These are phyloP conservation scores for Cystofilobasidium macerans DNA, from an alignment of 768 basidiomycete species.

Conservation along the genomic window DNA sequence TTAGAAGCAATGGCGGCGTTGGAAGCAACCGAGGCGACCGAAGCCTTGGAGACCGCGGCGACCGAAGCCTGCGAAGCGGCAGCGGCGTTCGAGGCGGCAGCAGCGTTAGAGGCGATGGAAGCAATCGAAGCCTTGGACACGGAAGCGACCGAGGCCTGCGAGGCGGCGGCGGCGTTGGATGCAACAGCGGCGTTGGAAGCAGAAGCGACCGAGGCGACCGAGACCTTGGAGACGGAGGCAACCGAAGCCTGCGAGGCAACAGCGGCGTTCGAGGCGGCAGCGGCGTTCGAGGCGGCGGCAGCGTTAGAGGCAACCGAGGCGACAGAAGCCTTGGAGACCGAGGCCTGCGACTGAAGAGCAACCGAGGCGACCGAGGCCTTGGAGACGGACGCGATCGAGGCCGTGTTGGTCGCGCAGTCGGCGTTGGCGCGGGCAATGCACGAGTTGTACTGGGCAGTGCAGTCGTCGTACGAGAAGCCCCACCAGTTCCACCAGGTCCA, in stretches of 20 bases:
- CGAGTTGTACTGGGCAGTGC: not conserved
- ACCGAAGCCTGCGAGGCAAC: not conserved
- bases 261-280: not conserved
- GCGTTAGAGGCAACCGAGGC: not conserved
- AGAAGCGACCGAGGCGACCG: not conserved
- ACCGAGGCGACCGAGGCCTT: not conserved
- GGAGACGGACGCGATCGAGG: not conserved
- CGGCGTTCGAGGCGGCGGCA: not conserved
- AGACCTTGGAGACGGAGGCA: not conserved
- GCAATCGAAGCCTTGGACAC: not conserved
- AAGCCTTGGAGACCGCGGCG: not conserved
- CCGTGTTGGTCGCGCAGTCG: not conserved
- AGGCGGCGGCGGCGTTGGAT: not conserved
- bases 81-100: not conserved
- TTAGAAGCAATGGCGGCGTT: not conserved
- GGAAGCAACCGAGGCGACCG: not conserved
- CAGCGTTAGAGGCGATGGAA: not conserved
- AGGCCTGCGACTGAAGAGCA: no score
- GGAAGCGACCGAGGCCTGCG: not conserved
- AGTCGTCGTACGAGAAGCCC: not conserved
- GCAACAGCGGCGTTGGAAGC: not conserved
- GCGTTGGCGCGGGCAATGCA: not conserved
- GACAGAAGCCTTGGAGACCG: not conserved
- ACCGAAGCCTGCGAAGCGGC: not conserved
- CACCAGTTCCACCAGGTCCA: slow-evolving; percentile 1